A percentile compares a stretch with the other conserved stretches of the same genome.
phyloP scores from a whole-genome alignment of 2,329 filamentous ascomycete genomes.

The Penicillium sp. region DNA sequence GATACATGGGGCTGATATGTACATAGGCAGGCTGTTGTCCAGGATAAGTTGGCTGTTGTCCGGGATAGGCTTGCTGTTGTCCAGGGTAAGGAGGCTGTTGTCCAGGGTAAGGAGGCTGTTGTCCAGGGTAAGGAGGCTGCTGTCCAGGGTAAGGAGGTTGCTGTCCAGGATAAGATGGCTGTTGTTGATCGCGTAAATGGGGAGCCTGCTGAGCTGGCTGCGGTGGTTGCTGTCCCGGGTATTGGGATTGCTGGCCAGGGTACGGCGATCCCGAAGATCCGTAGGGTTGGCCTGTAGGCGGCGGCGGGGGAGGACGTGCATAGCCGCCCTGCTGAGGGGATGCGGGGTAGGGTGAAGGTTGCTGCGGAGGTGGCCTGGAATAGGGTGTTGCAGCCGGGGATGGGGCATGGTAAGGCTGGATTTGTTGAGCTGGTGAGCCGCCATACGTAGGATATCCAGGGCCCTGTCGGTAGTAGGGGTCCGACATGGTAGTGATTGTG shows the following conservation, averaged over 20 bases:
- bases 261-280: constrained; percentile 30
- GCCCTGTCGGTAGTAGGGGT: constrained; percentile 36
- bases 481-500: constrained; percentile 33
- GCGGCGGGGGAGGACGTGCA: constrained; percentile 43
- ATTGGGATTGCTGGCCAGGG: constrained; percentile 16
- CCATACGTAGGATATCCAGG: constrained; percentile 32
- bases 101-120: constrained; percentile 19
- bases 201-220: constrained; percentile 5
- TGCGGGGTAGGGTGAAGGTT: constrained; percentile 29
- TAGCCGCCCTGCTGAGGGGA: constrained; percentile 37
- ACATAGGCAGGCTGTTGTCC: constrained; percentile 32
- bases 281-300: constrained; percentile 38
- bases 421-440: constrained; percentile 30
- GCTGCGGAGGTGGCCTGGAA: constrained; percentile 29
- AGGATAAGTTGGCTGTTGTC: constrained; percentile 25
- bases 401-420: constrained; percentile 37
- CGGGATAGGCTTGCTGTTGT: constrained; percentile 20
- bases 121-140: constrained; percentile 19
- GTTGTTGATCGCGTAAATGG: constrained; percentile 9
- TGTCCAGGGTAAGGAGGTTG: constrained; percentile 20
- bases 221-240: constrained; percentile 10
- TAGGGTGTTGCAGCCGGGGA: constrained; percentile 36
- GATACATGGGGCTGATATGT: constrained; percentile 14
- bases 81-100: constrained; percentile 7
- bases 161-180: constrained; percentile 12